Conservation (phyloP, 305 asterid genomes). For the Euphrasia arctica region DNA sequence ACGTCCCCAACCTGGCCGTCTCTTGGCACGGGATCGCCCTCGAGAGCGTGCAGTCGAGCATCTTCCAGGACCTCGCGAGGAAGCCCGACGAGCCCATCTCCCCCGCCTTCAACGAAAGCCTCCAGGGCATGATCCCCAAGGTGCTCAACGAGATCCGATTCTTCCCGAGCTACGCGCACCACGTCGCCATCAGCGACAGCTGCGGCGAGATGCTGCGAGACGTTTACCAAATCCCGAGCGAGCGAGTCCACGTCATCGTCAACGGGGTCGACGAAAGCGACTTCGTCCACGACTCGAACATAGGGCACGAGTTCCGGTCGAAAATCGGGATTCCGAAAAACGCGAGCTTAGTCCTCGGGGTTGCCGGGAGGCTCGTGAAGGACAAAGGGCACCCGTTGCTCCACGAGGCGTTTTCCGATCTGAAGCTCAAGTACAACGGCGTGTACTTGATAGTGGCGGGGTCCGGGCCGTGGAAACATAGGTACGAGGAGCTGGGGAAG, state of each 20-base stretch:
- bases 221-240: slow-evolving; percentile 71
- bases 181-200: slow-evolving; percentile 80
- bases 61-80: slow-evolving; percentile 60
- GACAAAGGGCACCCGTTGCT: slow-evolving; percentile 88
- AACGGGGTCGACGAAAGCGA: slow-evolving; percentile 71
- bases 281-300: slow-evolving; percentile 37
- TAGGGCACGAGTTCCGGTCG: slow-evolving; percentile 47
- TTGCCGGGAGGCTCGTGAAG: slow-evolving; percentile 83
- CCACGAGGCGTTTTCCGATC: slow-evolving; percentile 62
- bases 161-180: slow-evolving; percentile 71
- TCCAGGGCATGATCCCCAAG: slow-evolving; percentile 66
- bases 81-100: slow-evolving; percentile 48
- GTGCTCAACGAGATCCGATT: slow-evolving; percentile 74
- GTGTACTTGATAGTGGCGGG: slow-evolving; percentile 80
- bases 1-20: slow-evolving; percentile 55
- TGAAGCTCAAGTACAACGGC: slow-evolving; percentile 38
- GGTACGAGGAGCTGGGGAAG: slow-evolving; percentile 64
- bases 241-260: slow-evolving; percentile 73
- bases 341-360: slow-evolving; percentile 71
- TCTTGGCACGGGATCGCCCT: slow-evolving; percentile 95
- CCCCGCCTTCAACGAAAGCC: slow-evolving; percentile 50
- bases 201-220: slow-evolving; percentile 88
- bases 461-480: slow-evolving; percentile 77
- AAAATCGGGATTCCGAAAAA: slow-evolving; percentile 63
- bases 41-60: slow-evolving; percentile 79